Evolutionary conservation across 2,329 filamentous ascomycete species (phyloP).

Genomic region (Claviceps digitariae): DNA sequence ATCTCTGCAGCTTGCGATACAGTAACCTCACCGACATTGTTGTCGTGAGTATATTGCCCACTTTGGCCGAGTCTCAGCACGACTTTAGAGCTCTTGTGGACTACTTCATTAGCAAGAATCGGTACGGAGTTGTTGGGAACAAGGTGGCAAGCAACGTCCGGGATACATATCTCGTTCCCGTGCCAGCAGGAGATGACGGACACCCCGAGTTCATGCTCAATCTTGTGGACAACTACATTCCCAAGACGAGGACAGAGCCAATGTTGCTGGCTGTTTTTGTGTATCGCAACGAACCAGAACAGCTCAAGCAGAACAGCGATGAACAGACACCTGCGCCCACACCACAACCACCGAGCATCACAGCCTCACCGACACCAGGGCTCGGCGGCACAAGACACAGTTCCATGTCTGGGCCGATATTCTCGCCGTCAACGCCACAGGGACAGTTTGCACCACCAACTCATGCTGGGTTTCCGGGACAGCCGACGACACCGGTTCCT

Average conservation of each 20-base stretch:
- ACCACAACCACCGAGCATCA: constrained; percentile 8
- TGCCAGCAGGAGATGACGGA: constrained; percentile 55
- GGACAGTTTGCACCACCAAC: constrained; percentile 18
- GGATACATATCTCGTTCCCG: constrained; percentile 82
- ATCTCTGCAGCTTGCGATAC: constrained; percentile 76
- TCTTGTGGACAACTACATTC: constrained; percentile 71
- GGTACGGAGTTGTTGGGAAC: constrained; percentile 79
- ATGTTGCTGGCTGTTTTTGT: constrained; percentile 78
- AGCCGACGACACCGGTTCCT: constrained; percentile 22
- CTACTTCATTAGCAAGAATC: constrained; percentile 70
- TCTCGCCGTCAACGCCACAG: constrained; percentile 39
- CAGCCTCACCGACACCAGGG: constrained; percentile 21
- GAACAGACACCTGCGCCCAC: constrained; percentile 3
- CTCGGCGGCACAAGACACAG: constrained; percentile 27
- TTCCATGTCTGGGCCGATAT: constrained; percentile 35
- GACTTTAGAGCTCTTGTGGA: constrained; percentile 68
- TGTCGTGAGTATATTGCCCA: constrained; percentile 58
- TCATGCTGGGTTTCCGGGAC: constrained; percentile 17
- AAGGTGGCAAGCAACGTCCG: constrained; percentile 62
- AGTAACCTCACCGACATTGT: constrained; percentile 73
- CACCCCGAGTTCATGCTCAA: constrained; percentile 81
- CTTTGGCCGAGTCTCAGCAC: constrained; percentile 43
- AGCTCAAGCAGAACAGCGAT: constrained; percentile 17
- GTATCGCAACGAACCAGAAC: constrained; percentile 48
- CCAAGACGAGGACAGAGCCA: constrained; percentile 56